phyloP scores from a whole-genome alignment of 2,329 filamentous ascomycete species.

The Monilinia fructicola region DNA sequence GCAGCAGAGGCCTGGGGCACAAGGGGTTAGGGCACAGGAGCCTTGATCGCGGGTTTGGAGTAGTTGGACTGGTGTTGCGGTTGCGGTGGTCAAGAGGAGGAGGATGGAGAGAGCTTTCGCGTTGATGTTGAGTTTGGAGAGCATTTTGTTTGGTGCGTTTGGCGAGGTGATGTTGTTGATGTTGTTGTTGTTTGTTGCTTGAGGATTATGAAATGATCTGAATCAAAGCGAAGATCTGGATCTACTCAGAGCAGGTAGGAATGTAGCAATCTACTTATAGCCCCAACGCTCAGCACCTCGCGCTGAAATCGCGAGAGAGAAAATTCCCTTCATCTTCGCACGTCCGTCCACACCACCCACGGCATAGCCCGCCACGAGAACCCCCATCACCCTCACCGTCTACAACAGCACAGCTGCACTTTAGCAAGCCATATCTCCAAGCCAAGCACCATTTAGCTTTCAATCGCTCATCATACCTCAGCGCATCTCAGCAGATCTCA shows the following conservation, averaged over 20 bases:
- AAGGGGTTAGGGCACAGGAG: slow-evolving; percentile 11
- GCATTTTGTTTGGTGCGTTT: not conserved
- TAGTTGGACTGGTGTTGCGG: not conserved
- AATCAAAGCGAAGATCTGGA: not conserved
- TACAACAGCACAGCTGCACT: not conserved
- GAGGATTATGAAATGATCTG: not conserved
- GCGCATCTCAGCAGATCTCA: not conserved
- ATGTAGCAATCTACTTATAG: not conserved
- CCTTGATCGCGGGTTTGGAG: not conserved
- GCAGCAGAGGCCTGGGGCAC: slow-evolving; percentile 12
- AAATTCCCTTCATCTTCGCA: not conserved
- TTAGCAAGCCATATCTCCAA: not conserved
- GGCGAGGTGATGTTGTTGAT: not conserved
- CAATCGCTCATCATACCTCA: too few relatives aligned
- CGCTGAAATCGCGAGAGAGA: too few relatives aligned
- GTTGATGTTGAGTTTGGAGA: not conserved
- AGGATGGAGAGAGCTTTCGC: not conserved
- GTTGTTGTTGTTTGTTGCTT: slow-evolving; percentile 1
- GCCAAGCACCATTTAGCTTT: not conserved
- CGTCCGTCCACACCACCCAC: not conserved
- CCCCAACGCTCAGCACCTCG: not conserved
- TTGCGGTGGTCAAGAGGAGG: not conserved
- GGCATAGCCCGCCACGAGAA: not conserved
- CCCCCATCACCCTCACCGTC: not conserved
- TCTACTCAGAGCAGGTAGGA: not conserved